A percentile compares a stretch with the other conserved stretches of the same genome.
phyloP scores from a whole-genome alignment of 2,329 filamentous ascomycete genomes.

The Tolypocladium endophyticum region DNA sequence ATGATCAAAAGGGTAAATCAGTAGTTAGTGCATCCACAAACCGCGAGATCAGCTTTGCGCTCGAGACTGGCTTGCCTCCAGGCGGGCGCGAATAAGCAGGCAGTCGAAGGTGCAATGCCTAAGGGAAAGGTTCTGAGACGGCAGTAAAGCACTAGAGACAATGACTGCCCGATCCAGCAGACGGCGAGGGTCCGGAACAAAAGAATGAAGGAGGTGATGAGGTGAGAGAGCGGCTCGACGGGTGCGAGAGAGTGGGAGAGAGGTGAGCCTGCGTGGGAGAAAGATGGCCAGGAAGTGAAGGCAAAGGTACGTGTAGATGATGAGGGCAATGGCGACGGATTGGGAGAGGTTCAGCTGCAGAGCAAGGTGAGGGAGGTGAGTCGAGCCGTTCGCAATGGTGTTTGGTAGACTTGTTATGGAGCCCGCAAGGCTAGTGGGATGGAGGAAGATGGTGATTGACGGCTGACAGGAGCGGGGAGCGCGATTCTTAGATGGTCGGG shows the following conservation, averaged over 20 bases:
- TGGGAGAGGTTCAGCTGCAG: background rate
- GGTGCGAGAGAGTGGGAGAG: background rate
- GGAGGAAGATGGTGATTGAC: background rate
- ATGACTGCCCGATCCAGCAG: background rate
- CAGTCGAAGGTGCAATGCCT: background rate
- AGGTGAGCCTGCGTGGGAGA: background rate
- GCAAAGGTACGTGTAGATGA: background rate
- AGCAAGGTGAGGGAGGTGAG: background rate
- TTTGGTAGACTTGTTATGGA: background rate
- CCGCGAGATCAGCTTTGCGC: conserved; percentile 7
- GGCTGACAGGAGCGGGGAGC: background rate
- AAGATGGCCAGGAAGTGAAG: background rate
- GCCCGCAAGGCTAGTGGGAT: background rate
- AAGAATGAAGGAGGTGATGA: background rate
- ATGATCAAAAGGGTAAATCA: conserved; percentile 11
- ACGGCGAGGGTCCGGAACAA: background rate
- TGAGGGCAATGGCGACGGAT: background rate
- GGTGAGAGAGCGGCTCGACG: background rate
- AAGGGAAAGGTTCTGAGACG: background rate
- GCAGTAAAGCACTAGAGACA: background rate
- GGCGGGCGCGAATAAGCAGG: background rate
- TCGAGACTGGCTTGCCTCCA: background rate
- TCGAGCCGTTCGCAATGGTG: background rate
- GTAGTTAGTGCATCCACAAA: conserved; percentile 21
- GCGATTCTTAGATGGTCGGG: background rate